These are phyloP conservation scores for Kingdonia uniflora DNA, from an alignment of 164 flowering plant species.

Conservation along the genomic window DNA sequence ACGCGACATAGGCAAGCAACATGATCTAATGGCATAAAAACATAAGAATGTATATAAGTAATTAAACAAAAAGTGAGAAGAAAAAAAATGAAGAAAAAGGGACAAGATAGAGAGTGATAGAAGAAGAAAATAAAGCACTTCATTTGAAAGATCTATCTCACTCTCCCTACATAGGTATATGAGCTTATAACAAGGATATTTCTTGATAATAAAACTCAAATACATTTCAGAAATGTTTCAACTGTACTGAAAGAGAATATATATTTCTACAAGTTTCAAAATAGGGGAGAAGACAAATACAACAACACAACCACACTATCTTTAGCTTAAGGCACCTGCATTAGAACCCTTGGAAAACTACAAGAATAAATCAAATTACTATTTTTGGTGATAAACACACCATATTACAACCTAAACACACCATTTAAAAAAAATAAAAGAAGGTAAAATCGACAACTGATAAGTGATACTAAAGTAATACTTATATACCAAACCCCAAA, in stretches of 20 bases:
- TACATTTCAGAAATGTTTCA: conserved; percentile 8
- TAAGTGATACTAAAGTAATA: neutral
- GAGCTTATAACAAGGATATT: conserved; percentile 9
- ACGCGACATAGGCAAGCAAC: too few species aligned
- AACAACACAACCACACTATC: neutral
- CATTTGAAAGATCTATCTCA: conserved; percentile 3
- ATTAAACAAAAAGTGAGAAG: neutral
- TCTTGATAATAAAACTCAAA: conserved; percentile 6
- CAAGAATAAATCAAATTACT: conserved; percentile 18
- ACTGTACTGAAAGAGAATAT: conserved; percentile 13
- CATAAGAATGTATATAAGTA: neutral
- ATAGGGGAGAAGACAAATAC: conserved; percentile 7
- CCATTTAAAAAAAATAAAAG: neutral
- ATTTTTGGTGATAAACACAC: conserved; percentile 16
- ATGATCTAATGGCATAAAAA: too few species aligned
- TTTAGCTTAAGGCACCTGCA: conserved; percentile 11
- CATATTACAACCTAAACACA: too few species aligned
- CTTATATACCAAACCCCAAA: neutral
- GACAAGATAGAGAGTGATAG: too few species aligned
- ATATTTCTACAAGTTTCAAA: conserved; percentile 16
- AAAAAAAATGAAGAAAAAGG: neutral
- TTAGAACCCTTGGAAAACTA: conserved; percentile 11
- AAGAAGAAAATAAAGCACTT: conserved; percentile 3
- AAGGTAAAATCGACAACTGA: too few species aligned
- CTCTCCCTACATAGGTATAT: conserved; percentile 4